Conservation (phyloP, 1,139 yeast species). For the Yamadazyma diospyri region DNA sequence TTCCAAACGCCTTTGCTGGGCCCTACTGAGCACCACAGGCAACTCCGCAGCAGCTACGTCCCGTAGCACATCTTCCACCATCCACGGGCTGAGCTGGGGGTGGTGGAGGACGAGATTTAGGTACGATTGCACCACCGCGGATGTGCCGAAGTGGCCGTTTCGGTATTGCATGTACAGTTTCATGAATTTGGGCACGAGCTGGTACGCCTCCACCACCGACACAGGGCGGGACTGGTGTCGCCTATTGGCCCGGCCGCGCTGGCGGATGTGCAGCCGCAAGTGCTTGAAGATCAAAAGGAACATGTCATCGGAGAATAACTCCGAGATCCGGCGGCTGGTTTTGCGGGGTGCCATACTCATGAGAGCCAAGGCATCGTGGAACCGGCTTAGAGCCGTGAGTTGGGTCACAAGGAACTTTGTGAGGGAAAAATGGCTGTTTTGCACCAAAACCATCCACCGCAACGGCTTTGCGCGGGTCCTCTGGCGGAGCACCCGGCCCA, state of each 20-base stretch:
- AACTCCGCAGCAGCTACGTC: constrained; percentile 1
- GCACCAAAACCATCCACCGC: neutral
- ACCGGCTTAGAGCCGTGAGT: constrained; percentile 24
- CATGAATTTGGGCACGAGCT: constrained; percentile 9
- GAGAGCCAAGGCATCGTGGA: constrained; percentile 25
- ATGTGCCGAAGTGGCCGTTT: constrained; percentile 2
- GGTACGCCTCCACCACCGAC: neutral
- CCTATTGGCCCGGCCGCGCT: neutral
- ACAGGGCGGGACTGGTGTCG: neutral
- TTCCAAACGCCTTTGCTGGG: constrained; percentile 9
- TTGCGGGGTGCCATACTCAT: constrained; percentile 10
- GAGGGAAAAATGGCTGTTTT: constrained; percentile 12
- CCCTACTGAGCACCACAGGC: constrained; percentile 6
- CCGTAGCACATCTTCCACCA: constrained; percentile 7
- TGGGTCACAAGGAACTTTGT: constrained; percentile 25
- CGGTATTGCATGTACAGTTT: constrained; percentile 11
- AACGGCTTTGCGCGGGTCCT: constrained; percentile 3
- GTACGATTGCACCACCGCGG: constrained; percentile 9
- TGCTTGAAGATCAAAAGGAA: constrained; percentile 1
- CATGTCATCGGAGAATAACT: constrained; percentile 1
- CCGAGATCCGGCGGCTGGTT: neutral
- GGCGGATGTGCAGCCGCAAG: neutral
- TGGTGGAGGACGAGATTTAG: constrained; percentile 8
- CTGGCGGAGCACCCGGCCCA: constrained; percentile 16
- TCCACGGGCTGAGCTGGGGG: constrained; percentile 9